Evolutionary conservation across 257 asterid genomes (phyloP).

Genomic region (Coffea eugenioides): DNA sequence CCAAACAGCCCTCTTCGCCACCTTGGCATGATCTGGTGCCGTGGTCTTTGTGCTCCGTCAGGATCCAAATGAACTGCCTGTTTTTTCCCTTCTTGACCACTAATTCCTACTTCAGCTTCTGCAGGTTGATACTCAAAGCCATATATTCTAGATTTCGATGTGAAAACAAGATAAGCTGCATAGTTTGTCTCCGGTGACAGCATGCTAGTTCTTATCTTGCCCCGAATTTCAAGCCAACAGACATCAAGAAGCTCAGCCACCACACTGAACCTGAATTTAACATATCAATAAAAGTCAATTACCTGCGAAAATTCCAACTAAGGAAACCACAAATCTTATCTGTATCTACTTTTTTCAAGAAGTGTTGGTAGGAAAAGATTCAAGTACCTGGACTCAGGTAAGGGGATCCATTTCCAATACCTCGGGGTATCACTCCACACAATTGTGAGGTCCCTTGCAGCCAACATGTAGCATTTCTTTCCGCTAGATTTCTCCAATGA

Average conservation of each 20-base stretch:
- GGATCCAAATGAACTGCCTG: constrained; percentile 48
- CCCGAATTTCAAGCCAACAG: constrained; percentile 65
- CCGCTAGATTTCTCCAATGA: constrained; percentile 64
- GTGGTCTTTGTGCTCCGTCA: constrained; percentile 12
- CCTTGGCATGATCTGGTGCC: constrained; percentile 29
- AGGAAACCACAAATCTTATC: too few species aligned
- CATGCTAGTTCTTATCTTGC: constrained; percentile 39
- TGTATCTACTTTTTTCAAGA: neutral
- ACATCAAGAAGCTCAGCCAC: constrained; percentile 44
- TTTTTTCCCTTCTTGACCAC: constrained; percentile 35
- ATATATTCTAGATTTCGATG: constrained; percentile 9
- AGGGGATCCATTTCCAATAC: constrained; percentile 62
- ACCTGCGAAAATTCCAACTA: neutral
- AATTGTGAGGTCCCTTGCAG: constrained; percentile 61
- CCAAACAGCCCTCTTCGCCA: constrained; percentile 16
- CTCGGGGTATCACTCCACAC: constrained; percentile 54
- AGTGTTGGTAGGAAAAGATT: neutral
- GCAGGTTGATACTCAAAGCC: constrained; percentile 50
- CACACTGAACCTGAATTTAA: constrained; percentile 18
- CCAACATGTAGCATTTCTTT: constrained; percentile 69
- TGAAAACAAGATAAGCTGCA: constrained; percentile 71
- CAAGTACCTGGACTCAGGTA: constrained; percentile 61
- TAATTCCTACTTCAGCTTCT: constrained; percentile 36
- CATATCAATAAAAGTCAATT: neutral
- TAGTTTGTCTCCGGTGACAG: constrained; percentile 60